These are phyloP conservation scores for Chlamydomonas sphaeroides DNA, from an alignment of 139 green algal genomes.

Conservation along the genomic window DNA sequence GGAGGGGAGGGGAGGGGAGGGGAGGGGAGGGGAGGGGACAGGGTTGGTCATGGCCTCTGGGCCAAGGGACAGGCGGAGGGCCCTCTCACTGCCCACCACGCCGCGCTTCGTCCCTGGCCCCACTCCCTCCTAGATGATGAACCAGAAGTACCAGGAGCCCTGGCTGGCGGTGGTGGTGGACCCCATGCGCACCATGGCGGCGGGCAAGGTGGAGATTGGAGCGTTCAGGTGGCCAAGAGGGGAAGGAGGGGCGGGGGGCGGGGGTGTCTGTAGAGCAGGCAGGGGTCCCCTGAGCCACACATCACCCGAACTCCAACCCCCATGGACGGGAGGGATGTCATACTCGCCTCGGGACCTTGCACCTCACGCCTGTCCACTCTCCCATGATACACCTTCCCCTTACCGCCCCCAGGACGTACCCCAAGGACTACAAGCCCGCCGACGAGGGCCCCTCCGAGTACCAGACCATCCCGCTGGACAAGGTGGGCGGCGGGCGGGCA, in stretches of 20 bases:
- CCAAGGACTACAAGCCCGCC: slow-evolving; percentile 71
- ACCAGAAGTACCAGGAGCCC: slow-evolving; percentile 92
- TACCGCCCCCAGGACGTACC: slow-evolving; percentile 43
- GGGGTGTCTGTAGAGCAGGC: no score
- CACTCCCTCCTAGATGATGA: slow-evolving; percentile 83
- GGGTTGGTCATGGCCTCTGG: no score
- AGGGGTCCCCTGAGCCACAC: no score
- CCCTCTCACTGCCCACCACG: no score
- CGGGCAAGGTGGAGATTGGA: slow-evolving; percentile 96
- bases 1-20: not conserved
- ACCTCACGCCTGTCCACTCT: no score
- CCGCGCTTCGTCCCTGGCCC: not conserved
- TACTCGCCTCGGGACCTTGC: no score
- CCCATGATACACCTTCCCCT: not conserved
- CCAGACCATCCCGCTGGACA: slow-evolving; percentile 39
- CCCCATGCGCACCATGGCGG: slow-evolving; percentile 95
- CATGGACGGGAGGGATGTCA: no score
- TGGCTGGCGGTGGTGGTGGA: slow-evolving; percentile 98
- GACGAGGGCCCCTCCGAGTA: slow-evolving; percentile 90
- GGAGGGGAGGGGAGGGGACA: not conserved
- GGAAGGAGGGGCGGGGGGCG: no score
- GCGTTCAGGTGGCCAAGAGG: slow-evolving; percentile 84
- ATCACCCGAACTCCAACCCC: no score
- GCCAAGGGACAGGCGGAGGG: no score
- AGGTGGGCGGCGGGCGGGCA: no score